Percentiles rank a stretch among this genome's conserved stretches.
Evolutionary conservation across 495 filamentous ascomycete genomes (phyloP).

Genomic region (Podospora pseudocomata): DNA sequence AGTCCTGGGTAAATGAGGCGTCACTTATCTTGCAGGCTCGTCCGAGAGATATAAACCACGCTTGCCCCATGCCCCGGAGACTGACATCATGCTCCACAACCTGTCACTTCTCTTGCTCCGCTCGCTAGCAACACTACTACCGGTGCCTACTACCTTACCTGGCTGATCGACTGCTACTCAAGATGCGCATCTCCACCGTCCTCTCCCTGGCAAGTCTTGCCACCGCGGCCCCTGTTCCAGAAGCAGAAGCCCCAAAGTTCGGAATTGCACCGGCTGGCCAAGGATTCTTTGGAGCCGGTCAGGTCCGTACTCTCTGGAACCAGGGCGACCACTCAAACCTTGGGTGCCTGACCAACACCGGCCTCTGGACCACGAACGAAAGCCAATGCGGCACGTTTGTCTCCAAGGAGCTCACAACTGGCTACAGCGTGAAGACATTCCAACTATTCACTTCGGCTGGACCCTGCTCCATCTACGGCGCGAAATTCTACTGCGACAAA

Average conservation of each 20-base stretch:
- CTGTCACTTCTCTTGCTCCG: not conserved
- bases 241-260: not conserved
- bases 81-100: slow-evolving; percentile 1
- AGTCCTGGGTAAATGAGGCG: not conserved
- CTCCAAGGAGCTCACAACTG: slow-evolving; percentile 1
- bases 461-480: slow-evolving; percentile 18
- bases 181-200: slow-evolving; percentile 1
- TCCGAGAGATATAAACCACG: not conserved
- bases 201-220: not conserved
- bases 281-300: slow-evolving; percentile 21
- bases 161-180: not conserved
- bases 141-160: not conserved
- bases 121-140: not conserved
- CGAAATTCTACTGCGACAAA: slow-evolving; percentile 15
- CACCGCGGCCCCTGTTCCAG: not conserved
- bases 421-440: slow-evolving; percentile 1
- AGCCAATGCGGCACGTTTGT: slow-evolving; percentile 20
- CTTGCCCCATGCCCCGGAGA: not conserved
- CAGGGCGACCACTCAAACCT: slow-evolving; percentile 23
- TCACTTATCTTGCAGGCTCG: not conserved
- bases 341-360: slow-evolving; percentile 26
- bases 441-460: slow-evolving; percentile 13
- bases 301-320: slow-evolving; percentile 23
- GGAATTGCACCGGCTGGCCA: not conserved
- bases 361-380: slow-evolving; percentile 25